Evolutionary conservation across 2,329 filamentous ascomycete species (phyloP), one percentile per base, ranked within the genome.

Genomic region (Rutstroemia sp.): DNA sequence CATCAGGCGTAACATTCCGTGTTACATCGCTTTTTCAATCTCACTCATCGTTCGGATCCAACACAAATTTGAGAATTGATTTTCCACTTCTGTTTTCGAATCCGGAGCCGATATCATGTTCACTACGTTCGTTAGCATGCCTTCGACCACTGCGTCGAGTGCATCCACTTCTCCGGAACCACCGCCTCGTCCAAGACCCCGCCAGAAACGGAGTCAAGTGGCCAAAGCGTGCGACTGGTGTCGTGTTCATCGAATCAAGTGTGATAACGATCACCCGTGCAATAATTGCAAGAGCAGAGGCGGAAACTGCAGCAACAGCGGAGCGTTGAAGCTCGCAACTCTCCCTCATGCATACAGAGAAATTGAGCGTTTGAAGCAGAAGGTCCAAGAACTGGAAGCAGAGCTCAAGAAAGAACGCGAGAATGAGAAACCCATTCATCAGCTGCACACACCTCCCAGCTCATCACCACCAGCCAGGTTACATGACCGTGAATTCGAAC

Each of bases 231-330:
- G 73, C 64, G 68, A 70, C 57, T 69, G 70, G 65, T 76, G 73
- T 59, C 72, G 73, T 3, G 64, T 70, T 47, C 68, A 74, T 52
- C 70, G 73, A 16, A 68, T 73, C 50, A 75, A 74, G 61, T 76
- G 73, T 61, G 72, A 75, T 61, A 69, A 67, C 51, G 65, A 65
- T 23, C 59, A 67, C 51, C 73, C 73, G 9, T 76, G 73, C 63
- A 63, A 58, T 37, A 75, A 75, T 60, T 75, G 73, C 61, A 60
- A 65, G 56, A 66, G 53, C 19, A 69, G 69, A 44, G 70, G 70
- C 7, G 64, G 70, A 16, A 63, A 67, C 46, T 75, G 73, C 56
- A 71, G 66, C 58, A 69, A 69, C 41, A 67, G 67, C 21, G 66
- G 64, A 19, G 65, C 68, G 1, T 65, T 65, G 7, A 68, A 70